phyloP scores from a whole-genome alignment of 495 filamentous ascomycete species.

The Aspergillus ostianus region DNA sequence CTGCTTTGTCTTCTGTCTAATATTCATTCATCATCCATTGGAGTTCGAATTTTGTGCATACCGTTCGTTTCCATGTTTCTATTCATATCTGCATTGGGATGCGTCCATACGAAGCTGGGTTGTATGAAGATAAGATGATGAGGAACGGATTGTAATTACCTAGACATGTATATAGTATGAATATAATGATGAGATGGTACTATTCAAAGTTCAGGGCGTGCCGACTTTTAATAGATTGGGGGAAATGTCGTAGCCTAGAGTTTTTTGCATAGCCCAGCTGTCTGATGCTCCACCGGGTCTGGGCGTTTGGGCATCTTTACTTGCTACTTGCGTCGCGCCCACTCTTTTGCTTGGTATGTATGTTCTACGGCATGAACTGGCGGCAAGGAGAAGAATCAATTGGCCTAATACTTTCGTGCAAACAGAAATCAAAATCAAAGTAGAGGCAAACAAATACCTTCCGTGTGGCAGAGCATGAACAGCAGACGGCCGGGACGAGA shows the following conservation, averaged over 20 bases:
- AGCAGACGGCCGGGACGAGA: too few relatives aligned
- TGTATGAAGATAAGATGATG: background rate
- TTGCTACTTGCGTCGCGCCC: too few relatives aligned
- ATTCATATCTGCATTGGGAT: background rate
- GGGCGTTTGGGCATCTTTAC: too few relatives aligned
- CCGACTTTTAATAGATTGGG: background rate
- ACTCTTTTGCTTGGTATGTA: too few relatives aligned
- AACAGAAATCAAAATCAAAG: too few relatives aligned
- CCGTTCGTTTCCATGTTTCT: conserved; percentile 1
- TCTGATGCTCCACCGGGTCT: background rate
- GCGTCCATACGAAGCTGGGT: background rate
- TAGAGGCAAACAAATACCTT: too few relatives aligned
- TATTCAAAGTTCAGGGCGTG: too few relatives aligned
- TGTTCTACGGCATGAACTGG: too few relatives aligned
- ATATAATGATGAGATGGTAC: background rate
- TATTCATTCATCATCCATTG: background rate
- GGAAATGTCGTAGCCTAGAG: background rate
- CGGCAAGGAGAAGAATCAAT: too few relatives aligned
- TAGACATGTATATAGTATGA: background rate
- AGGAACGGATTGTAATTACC: conserved; percentile 1
- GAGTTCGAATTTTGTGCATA: background rate
- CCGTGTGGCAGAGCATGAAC: too few relatives aligned
- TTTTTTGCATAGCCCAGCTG: too few relatives aligned
- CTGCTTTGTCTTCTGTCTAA: background rate
- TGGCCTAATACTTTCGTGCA: too few relatives aligned